Base-by-base conservation (phyloP, 2,329 filamentous ascomycete species). In the Annulohypoxylon truncatum region DNA sequence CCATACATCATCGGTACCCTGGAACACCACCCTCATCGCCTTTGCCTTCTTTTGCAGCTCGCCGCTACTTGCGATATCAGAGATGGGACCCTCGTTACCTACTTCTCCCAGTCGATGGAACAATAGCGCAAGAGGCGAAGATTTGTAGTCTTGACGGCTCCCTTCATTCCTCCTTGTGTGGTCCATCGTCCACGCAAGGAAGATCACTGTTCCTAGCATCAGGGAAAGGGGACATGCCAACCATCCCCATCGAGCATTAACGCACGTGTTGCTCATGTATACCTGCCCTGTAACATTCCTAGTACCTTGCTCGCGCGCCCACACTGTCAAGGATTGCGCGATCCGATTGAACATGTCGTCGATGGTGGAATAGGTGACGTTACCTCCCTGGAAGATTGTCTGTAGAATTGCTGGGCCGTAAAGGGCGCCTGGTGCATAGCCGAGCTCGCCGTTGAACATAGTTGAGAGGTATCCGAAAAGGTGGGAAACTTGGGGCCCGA, bases 81-180 rank as follows among this genome's bases (percentile, higher is more conserved):
- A 33, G 4, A 22, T 13, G 1, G 38, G 53, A 1, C 63, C 58
- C 42, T 66, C 58, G n/a, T 24, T 59, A 3, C 63, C 57, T 10
- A 46, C 31, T 7, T n/a, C 15, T 26, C 63, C 63, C 12, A 59
- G 33, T 1, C 58, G 53, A 38, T 62, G 58, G 20, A 62, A 66
- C 3, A 59, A 18, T 10, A 66, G n/a, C 10, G 58, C 63, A n/a
- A 66, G 58, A 10, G 58, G 53, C 15, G 53, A 62, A 3, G 58
- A 62, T 8, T 61, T 62, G 48, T 66, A 66, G 26, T 62, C 51
- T 29, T 65, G 57, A 4, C 35, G 10, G 29, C 57, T 65, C 8
- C 62, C 62, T 15, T 42, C 29, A 13, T 33, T 13, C 13, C 31
- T 50, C 29, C 57, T 52, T n/a, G 56, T 57, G 35, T 52, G 44